Conservation (phyloP, 805 yeast genomes). For the Saccharomycopsis microspora region DNA sequence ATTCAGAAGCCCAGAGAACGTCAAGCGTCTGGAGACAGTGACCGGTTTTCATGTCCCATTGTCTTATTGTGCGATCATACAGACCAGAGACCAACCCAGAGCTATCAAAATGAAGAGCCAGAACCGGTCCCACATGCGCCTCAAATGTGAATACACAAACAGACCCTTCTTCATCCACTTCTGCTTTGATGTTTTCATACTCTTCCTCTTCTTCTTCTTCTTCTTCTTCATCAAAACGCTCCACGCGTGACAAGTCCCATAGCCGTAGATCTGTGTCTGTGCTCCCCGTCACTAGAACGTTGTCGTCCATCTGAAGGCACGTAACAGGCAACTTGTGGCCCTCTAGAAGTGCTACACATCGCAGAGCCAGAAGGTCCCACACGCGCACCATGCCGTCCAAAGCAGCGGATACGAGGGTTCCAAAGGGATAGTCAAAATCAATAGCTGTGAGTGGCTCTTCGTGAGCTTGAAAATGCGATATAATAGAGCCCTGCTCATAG, state of each 20-base stretch:
- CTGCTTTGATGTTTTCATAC: not conserved
- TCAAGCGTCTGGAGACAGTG: constrained; percentile 62
- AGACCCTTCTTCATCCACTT: constrained; percentile 19
- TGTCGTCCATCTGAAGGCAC: constrained; percentile 47
- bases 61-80: constrained; percentile 58
- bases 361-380: constrained; percentile 59
- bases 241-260: constrained; percentile 38
- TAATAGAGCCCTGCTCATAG: constrained; percentile 46
- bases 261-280: constrained; percentile 50
- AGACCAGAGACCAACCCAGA: constrained; percentile 57
- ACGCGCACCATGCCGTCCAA: constrained; percentile 68
- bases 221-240: constrained; percentile 17
- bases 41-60: constrained; percentile 63
- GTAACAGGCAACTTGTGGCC: constrained; percentile 35
- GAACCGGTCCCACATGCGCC: constrained; percentile 56
- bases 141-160: constrained; percentile 40
- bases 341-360: constrained; percentile 13
- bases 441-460: constrained; percentile 40
- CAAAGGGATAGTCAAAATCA: constrained; percentile 68
- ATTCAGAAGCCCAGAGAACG: constrained; percentile 42
- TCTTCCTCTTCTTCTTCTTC: constrained; percentile 13
- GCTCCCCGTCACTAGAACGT: constrained; percentile 42
- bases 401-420: constrained; percentile 66
- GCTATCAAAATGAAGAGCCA: constrained; percentile 46
- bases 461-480: constrained; percentile 41